phyloP scores from a whole-genome alignment of 805 yeast genomes.

The Sugiyamaella lignohabitans region DNA sequence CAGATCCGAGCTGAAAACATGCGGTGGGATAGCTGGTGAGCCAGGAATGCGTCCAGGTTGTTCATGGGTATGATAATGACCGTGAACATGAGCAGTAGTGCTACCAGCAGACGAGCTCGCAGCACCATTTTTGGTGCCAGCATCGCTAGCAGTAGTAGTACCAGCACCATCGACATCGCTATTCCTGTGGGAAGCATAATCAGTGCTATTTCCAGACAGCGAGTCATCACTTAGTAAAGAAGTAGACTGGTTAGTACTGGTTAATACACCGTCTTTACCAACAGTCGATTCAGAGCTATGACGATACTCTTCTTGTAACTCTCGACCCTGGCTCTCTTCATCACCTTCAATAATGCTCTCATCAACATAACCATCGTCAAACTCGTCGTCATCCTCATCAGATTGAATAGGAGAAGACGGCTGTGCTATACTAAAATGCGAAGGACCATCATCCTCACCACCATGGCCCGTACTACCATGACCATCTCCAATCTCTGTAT shows the following conservation, averaged over 20 bases:
- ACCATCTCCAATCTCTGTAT: not conserved
- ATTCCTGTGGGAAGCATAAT: too few relatives aligned
- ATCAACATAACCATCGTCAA: not conserved
- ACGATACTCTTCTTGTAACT: too few relatives aligned
- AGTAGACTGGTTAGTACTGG: not conserved
- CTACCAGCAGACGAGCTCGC: too few relatives aligned
- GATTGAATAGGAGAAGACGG: too few relatives aligned
- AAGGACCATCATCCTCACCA: not conserved
- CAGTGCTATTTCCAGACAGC: too few relatives aligned
- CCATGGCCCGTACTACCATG: not conserved
- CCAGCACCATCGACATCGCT: not conserved
- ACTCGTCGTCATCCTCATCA: not conserved
- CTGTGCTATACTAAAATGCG: not conserved
- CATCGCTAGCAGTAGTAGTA: not conserved
- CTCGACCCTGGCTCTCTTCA: not conserved
- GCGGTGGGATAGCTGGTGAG: too few relatives aligned
- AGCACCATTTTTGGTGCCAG: not conserved
- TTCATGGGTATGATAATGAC: too few relatives aligned
- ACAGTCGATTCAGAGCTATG: too few relatives aligned
- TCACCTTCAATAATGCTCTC: not conserved
- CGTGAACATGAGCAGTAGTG: too few relatives aligned
- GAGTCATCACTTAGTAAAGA: not conserved
- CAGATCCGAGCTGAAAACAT: too few relatives aligned
- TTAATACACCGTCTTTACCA: not conserved
- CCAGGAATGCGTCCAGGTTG: too few relatives aligned